Evolutionary conservation across 352 stramenopile genomes (phyloP).

Genomic region (Aphanomyces stellatus): DNA sequence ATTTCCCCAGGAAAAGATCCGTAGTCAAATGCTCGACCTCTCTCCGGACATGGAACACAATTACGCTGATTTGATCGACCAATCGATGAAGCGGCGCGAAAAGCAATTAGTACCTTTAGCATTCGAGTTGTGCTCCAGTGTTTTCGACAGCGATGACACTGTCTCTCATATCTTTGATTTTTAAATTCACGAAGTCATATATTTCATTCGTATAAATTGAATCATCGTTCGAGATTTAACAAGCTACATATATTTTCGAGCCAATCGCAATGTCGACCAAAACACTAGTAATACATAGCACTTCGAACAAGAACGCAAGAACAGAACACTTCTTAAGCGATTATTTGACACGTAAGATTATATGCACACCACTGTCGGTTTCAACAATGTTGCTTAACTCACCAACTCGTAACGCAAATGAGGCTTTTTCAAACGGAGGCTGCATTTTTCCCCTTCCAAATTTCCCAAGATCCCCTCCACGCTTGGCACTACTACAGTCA

Average conservation of each 20-base stretch:
- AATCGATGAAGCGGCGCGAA: constrained; percentile 76
- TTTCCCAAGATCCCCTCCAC: constrained; percentile 81
- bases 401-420: constrained; percentile 88
- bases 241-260: not conserved
- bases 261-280: not conserved
- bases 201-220: constrained; percentile 13
- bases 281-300: too few species aligned
- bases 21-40: constrained; percentile 64
- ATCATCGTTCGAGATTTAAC: not conserved
- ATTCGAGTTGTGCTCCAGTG: constrained; percentile 45
- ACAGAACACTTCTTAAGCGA: too few species aligned
- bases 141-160: constrained; percentile 51
- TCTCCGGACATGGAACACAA: constrained; percentile 59
- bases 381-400: constrained; percentile 93
- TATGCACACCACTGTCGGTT: constrained; percentile 94
- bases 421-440: constrained; percentile 84
- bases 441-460: constrained; percentile 91
- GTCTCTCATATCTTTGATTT: constrained; percentile 70
- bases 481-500: constrained; percentile 87
- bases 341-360: constrained; percentile 91
- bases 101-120: constrained; percentile 68
- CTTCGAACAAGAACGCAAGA: too few species aligned
- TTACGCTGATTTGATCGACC: constrained; percentile 74
- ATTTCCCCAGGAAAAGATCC: constrained; percentile 44
- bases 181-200: constrained; percentile 41